phyloP scores from a whole-genome alignment of 305 asterid species.

The Salvia sclarea region DNA sequence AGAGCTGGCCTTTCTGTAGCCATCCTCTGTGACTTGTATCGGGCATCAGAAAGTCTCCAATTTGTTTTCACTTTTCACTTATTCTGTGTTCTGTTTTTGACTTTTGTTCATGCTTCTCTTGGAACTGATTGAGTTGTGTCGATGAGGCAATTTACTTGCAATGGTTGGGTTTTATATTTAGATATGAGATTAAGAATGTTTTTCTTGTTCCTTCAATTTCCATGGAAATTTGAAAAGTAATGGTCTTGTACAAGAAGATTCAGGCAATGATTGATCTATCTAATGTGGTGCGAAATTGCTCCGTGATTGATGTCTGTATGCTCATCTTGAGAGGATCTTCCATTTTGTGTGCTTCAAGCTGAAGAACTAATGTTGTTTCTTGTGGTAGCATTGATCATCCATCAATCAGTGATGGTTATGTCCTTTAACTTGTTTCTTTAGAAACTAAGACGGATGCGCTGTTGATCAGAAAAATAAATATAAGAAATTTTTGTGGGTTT shows the following conservation, averaged over 20 bases:
- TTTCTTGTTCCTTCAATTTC: neutral
- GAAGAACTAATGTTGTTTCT: conserved; percentile 11
- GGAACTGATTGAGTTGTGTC: conserved; percentile 16
- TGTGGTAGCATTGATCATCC: neutral
- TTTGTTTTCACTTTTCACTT: conserved; percentile 9
- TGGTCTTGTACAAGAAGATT: neutral
- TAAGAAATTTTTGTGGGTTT: neutral
- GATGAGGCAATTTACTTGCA: neutral
- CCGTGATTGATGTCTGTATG: neutral
- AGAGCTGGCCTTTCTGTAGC: neutral
- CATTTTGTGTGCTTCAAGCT: conserved; percentile 5
- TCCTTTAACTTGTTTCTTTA: neutral
- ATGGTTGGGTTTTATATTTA: neutral
- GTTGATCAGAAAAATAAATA: neutral
- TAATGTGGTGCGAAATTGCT: conserved; percentile 16
- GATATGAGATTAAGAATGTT: conserved; percentile 14
- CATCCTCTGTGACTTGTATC: neutral
- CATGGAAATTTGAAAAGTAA: neutral
- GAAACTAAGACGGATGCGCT: neutral
- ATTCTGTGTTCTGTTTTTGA: neutral
- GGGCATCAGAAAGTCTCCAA: conserved; percentile 3
- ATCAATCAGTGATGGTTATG: neutral
- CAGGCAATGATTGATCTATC: conserved; percentile 1
- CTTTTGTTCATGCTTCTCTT: conserved; percentile 9
- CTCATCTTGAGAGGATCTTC: neutral